Percentiles rank a stretch among this genome's conserved stretches.
phyloP scores from a whole-genome alignment of 139 green algal genomes.

The Axilococcus clingmanii region DNA sequence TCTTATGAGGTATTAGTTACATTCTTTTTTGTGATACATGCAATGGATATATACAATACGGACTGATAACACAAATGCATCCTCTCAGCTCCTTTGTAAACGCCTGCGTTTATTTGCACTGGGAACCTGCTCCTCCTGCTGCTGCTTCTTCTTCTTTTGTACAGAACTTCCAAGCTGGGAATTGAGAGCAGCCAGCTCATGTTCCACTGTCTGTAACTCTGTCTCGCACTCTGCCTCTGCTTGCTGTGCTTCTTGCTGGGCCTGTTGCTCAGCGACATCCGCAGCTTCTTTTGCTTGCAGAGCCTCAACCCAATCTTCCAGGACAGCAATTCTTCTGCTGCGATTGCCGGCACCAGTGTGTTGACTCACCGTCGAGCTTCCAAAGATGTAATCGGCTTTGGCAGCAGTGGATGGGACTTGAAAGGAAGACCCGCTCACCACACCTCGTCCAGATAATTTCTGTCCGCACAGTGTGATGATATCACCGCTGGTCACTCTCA shows the following conservation, averaged over 20 bases:
- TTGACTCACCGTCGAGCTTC: slow-evolving; percentile 16
- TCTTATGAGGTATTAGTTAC: no score
- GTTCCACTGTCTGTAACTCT: not conserved
- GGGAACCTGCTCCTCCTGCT: no score
- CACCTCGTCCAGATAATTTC: slow-evolving; percentile 40
- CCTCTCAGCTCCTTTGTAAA: no score
- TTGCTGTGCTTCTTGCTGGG: not conserved
- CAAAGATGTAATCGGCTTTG: slow-evolving; percentile 33
- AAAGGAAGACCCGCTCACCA: slow-evolving; percentile 44
- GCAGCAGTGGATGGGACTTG: slow-evolving; percentile 25
- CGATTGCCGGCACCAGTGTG: not conserved
- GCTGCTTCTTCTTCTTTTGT: no score
- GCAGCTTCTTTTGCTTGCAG: slow-evolving; percentile 2
- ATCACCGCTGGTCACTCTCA: slow-evolving; percentile 27
- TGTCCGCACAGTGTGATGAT: slow-evolving; percentile 49
- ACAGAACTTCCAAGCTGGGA: slow-evolving; percentile 3
- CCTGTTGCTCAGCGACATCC: not conserved
- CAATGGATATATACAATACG: no score
- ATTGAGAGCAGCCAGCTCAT: not conserved
- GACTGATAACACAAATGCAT: no score
- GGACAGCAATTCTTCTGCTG: not conserved
- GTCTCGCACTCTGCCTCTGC: not conserved
- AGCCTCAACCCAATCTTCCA: slow-evolving; percentile 18
- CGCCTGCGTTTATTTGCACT: no score
- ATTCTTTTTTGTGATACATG: no score